phyloP scores from a whole-genome alignment of 805 yeast species.

The Metschnikowia reukaufii region DNA sequence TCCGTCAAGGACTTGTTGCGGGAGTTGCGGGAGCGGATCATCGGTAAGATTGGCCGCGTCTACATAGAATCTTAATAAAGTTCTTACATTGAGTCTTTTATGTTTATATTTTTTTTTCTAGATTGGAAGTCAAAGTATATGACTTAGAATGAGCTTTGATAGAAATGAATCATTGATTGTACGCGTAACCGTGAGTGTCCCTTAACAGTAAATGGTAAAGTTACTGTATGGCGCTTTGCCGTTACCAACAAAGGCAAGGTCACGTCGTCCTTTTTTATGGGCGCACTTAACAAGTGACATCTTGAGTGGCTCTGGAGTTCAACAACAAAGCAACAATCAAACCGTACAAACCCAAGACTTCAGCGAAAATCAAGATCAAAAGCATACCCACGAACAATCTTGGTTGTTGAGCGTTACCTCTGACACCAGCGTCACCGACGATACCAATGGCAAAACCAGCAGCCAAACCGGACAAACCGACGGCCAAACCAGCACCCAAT shows the following conservation, averaged over 20 bases:
- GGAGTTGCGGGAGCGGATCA: slow-evolving; percentile 33
- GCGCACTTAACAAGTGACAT: slow-evolving; percentile 66
- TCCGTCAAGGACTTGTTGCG: slow-evolving; percentile 27
- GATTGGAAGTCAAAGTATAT: slow-evolving; percentile 10
- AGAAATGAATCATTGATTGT: slow-evolving; percentile 16
- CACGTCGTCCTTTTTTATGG: background rate
- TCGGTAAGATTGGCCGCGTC: slow-evolving; percentile 34
- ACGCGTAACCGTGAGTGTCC: slow-evolving; percentile 6
- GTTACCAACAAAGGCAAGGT: background rate
- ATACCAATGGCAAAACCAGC: slow-evolving; percentile 99
- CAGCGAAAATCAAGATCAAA: slow-evolving; percentile 97
- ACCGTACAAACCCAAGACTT: slow-evolving; percentile 97
- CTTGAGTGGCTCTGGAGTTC: slow-evolving; percentile 97
- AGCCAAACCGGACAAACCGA: slow-evolving; percentile 95
- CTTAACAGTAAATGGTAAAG: background rate
- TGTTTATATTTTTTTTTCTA: slow-evolving; percentile 11
- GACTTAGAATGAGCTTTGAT: slow-evolving; percentile 14
- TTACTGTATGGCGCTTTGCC: background rate
- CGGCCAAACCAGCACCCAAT: slow-evolving; percentile 96
- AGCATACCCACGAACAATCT: slow-evolving; percentile 98
- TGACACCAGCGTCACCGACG: slow-evolving; percentile 99
- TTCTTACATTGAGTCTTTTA: background rate
- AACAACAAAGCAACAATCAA: slow-evolving; percentile 95
- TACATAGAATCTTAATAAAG: slow-evolving; percentile 24
- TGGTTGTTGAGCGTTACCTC: slow-evolving; percentile 98